A percentile compares a stretch with the other conserved stretches of the same genome.
These are phyloP conservation scores for Apiospora hydei DNA, from an alignment of 2,329 filamentous ascomycete genomes.

Conservation along the genomic window DNA sequence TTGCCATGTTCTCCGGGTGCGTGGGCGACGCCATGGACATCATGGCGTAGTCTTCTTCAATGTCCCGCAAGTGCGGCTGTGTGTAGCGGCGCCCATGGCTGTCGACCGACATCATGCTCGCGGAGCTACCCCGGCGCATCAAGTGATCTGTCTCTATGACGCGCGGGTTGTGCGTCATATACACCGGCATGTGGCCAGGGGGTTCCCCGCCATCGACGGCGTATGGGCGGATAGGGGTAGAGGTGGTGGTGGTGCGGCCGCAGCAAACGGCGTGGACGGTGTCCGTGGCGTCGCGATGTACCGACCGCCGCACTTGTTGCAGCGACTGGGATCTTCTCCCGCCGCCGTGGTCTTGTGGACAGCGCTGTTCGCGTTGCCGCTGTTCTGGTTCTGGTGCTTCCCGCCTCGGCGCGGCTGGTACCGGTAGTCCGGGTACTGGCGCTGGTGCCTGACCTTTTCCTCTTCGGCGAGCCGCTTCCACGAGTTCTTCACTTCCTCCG, in stretches of 20 bases:
- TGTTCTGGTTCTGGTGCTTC: constrained; percentile 42
- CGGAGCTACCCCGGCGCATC: constrained; percentile 39
- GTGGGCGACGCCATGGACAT: constrained; percentile 37
- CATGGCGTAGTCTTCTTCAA: constrained; percentile 44
- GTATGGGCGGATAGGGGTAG: constrained; percentile 34
- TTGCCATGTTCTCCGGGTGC: constrained; percentile 24
- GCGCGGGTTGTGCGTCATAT: constrained; percentile 37
- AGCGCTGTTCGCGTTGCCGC: constrained; percentile 36
- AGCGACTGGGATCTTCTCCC: constrained; percentile 61
- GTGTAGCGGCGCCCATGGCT: constrained; percentile 68
- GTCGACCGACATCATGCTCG: constrained; percentile 53
- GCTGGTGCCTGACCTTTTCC: constrained; percentile 88
- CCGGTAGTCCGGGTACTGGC: constrained; percentile 90
- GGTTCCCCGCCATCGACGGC: constrained; percentile 22
- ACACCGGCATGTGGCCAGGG: constrained; percentile 30
- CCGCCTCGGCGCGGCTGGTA: constrained; percentile 83
- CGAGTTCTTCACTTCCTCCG: constrained; percentile 75
- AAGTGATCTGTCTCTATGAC: constrained; percentile 40
- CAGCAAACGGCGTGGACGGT: constrained; percentile 57
- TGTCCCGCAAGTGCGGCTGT: constrained; percentile 50
- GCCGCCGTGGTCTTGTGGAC: constrained; percentile 8
- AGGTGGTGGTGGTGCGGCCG: constrained; percentile 37
- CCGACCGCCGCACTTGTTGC: constrained; percentile 75
- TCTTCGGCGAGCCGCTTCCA: constrained; percentile 94
- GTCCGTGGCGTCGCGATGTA: constrained; percentile 69